Conservation (phyloP, 2,329 filamentous ascomycete species). For the Fusarium neocosmosporiellum region DNA sequence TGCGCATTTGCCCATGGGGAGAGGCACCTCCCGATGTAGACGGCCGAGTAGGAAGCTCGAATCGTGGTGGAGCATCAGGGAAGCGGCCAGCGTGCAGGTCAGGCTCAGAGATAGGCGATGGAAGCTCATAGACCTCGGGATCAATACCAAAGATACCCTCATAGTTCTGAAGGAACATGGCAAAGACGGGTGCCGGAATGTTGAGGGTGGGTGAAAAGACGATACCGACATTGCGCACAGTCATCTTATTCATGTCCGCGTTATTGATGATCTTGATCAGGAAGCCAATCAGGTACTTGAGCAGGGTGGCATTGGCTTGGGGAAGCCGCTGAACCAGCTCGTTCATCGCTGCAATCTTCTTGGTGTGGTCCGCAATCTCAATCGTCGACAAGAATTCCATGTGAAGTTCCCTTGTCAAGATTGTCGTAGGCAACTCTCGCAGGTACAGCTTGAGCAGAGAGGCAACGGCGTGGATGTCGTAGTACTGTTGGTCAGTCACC, state of each 20-base stretch:
- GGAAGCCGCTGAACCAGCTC: slow-evolving; percentile 85
- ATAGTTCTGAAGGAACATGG: slow-evolving; percentile 92
- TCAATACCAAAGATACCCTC: slow-evolving; percentile 83
- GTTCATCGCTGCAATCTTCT: slow-evolving; percentile 82
- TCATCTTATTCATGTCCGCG: slow-evolving; percentile 95
- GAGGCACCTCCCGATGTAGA: slow-evolving; percentile 63
- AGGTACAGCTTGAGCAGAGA: slow-evolving; percentile 95
- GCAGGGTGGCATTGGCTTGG: slow-evolving; percentile 80
- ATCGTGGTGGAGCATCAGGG: slow-evolving; percentile 45
- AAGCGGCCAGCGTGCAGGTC: slow-evolving; percentile 46
- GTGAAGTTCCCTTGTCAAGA: slow-evolving; percentile 90
- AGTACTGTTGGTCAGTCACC: slow-evolving; percentile 82
- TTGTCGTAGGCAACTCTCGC: slow-evolving; percentile 89
- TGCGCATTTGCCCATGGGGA: slow-evolving; percentile 61
- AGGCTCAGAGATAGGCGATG: slow-evolving; percentile 55
- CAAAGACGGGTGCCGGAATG: slow-evolving; percentile 94
- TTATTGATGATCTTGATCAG: slow-evolving; percentile 94
- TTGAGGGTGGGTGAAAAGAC: slow-evolving; percentile 98
- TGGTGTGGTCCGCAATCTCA: slow-evolving; percentile 77
- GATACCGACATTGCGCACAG: slow-evolving; percentile 94
- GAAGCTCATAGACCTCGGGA: slow-evolving; percentile 72
- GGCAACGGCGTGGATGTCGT: slow-evolving; percentile 96
- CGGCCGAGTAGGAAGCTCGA: slow-evolving; percentile 56
- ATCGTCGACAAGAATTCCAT: slow-evolving; percentile 87
- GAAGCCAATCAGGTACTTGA: slow-evolving; percentile 88